phyloP scores from a whole-genome alignment of 2,329 filamentous ascomycete genomes.

The Zalaria sp. region DNA sequence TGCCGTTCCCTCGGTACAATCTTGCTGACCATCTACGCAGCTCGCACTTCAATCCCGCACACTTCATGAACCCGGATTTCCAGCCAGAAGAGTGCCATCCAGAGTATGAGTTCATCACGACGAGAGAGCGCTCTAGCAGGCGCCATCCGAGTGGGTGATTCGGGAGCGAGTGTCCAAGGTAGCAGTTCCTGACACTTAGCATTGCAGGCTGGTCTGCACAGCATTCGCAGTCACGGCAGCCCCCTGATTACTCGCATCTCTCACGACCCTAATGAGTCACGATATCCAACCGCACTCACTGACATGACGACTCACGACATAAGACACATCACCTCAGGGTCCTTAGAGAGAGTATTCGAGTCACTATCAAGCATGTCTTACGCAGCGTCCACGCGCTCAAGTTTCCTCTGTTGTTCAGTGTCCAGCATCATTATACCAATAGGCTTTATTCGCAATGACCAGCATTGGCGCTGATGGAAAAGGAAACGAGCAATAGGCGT shows the following conservation, averaged over 20 bases:
- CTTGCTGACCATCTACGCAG: constrained; percentile 13
- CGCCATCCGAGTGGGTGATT: constrained; percentile 18
- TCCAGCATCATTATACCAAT: no score
- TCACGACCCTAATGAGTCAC: neutral
- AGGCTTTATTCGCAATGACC: no score
- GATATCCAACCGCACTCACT: neutral
- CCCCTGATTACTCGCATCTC: neutral
- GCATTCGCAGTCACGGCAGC: no score
- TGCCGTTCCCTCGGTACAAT: neutral
- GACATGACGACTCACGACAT: constrained; percentile 16
- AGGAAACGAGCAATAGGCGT: no score
- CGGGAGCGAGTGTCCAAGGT: no score
- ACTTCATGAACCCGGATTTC: constrained; percentile 38
- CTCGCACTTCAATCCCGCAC: constrained; percentile 37
- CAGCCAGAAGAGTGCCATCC: constrained; percentile 39
- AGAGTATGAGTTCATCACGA: constrained; percentile 29
- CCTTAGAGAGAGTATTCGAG: constrained; percentile 13
- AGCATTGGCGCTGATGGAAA: no score
- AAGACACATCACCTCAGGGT: constrained; percentile 23
- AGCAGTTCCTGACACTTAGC: no score
- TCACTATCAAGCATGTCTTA: neutral
- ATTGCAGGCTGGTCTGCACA: no score
- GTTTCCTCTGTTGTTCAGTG: neutral
- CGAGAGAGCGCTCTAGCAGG: constrained; percentile 11
- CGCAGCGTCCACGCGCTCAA: neutral